Evolutionary conservation across 345 rosid species (phyloP).

Genomic region (Eucalyptus polyanthemos): DNA sequence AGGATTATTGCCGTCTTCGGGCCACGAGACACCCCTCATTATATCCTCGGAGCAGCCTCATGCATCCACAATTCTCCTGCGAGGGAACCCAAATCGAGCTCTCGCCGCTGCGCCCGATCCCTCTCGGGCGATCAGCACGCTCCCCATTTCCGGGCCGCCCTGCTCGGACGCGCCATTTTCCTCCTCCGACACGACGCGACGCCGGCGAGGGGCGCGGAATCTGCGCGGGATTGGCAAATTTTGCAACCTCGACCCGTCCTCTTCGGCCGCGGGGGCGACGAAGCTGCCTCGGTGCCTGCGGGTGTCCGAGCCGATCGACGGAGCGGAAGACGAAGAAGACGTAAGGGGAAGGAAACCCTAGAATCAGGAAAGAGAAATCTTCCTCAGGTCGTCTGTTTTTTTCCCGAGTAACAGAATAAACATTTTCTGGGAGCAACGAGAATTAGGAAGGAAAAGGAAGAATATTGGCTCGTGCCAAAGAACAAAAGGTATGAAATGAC

Average conservation of each 20-base stretch:
- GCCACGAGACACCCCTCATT: not conserved
- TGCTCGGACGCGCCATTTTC: not conserved
- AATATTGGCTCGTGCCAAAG: not conserved
- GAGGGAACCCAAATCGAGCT: not conserved
- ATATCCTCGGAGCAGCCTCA: not conserved
- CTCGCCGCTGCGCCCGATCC: not conserved
- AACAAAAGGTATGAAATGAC: not conserved
- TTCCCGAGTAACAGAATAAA: not conserved
- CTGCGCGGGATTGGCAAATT: not conserved
- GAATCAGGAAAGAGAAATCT: not conserved
- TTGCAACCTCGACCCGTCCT: not conserved
- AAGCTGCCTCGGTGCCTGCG: not conserved
- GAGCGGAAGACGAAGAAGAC: not conserved
- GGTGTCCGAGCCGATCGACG: not conserved
- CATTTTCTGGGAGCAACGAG: not conserved
- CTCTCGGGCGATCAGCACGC: not conserved
- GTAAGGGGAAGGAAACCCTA: not conserved
- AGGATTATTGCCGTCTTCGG: not conserved
- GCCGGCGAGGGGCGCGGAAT: not conserved
- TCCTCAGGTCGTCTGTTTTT: not conserved
- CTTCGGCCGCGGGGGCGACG: not conserved
- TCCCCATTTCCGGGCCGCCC: not conserved
- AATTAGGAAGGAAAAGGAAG: not conserved
- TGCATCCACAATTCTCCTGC: not conserved
- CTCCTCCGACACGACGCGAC: not conserved